Evolutionary conservation across 257 asterid genomes (phyloP).

Genomic region (Jacaranda copaia): DNA sequence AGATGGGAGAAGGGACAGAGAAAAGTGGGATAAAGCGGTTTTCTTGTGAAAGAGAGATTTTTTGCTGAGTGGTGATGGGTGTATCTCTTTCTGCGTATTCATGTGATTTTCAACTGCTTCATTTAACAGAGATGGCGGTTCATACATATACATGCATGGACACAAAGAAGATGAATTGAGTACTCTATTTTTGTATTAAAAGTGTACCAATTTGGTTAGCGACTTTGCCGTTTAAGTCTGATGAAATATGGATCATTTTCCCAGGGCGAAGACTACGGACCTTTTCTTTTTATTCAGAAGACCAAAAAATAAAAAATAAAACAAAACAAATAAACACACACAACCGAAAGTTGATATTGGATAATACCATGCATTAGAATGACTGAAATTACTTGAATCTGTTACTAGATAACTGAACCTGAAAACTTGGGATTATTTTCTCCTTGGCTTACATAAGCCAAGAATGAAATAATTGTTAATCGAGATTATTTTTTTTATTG

Average conservation of each 20-base stretch:
- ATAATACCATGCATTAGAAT: no score
- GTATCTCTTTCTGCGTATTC: neutral
- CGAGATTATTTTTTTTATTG: no score
- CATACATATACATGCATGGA: no score
- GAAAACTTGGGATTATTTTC: neutral
- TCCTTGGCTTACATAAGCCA: neutral
- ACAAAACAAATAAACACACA: no score
- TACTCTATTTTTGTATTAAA: neutral
- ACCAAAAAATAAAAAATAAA: no score
- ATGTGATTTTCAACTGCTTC: conserved; percentile 35
- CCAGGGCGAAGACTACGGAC: no score
- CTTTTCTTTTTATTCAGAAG: no score
- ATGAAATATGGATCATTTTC: no score
- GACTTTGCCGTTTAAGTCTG: neutral
- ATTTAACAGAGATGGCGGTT: neutral
- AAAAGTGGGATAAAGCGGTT: conserved; percentile 35
- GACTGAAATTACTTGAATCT: neutral
- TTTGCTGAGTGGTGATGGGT: conserved; percentile 13
- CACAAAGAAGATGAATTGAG: neutral
- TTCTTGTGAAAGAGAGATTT: conserved; percentile 41
- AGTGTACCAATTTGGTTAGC: neutral
- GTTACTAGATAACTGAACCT: neutral
- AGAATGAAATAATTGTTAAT: neutral
- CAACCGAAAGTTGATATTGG: no score
- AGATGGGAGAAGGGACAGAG: conserved; percentile 17